A percentile compares a stretch with the other conserved stretches of the same genome.
Conservation (phyloP, 2,329 filamentous ascomycete genomes). For the Fusarium sarcochroum region DNA sequence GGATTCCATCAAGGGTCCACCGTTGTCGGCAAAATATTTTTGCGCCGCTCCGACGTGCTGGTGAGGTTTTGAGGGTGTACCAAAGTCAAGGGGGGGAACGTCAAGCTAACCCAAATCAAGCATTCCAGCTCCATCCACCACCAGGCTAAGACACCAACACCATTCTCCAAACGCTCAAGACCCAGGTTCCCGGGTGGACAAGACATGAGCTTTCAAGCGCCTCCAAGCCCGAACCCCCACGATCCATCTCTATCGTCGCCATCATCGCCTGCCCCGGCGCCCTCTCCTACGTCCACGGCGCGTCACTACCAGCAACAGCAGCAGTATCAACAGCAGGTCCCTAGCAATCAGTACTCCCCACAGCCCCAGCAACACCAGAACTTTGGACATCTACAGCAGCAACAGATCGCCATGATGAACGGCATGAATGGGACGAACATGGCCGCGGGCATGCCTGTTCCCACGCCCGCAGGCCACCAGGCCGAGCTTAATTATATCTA, state of each 20-base stretch:
- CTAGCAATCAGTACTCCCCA: constrained; percentile 31
- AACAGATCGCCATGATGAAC: constrained; percentile 59
- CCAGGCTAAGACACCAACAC: constrained; percentile 41
- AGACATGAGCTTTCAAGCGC: constrained; percentile 54
- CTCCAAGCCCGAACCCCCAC: constrained; percentile 45
- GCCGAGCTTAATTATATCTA: constrained; percentile 78
- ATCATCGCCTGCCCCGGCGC: constrained; percentile 33
- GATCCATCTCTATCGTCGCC: constrained; percentile 44
- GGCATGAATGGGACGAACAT: constrained; percentile 65
- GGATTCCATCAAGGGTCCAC: neutral
- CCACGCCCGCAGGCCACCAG: constrained; percentile 77
- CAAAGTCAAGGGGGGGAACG: constrained; percentile 32
- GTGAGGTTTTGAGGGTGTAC: constrained; percentile 7
- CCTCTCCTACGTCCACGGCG: constrained; percentile 36
- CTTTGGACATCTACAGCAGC: constrained; percentile 44
- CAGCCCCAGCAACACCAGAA: constrained; percentile 45
- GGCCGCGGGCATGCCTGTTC: constrained; percentile 64
- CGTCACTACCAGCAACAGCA: constrained; percentile 51
- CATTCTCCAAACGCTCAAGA: constrained; percentile 43
- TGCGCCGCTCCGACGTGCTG: constrained; percentile 15
- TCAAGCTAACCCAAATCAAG: constrained; percentile 48
- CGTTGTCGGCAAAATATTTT: constrained; percentile 37
- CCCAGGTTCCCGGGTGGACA: constrained; percentile 41
- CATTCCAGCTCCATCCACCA: constrained; percentile 38
- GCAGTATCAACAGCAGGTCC: constrained; percentile 38